A percentile compares a stretch with the other conserved stretches of the same genome.
Evolutionary conservation across 306 rosid genomes (phyloP).

Genomic region (Cicer yamashitae): DNA sequence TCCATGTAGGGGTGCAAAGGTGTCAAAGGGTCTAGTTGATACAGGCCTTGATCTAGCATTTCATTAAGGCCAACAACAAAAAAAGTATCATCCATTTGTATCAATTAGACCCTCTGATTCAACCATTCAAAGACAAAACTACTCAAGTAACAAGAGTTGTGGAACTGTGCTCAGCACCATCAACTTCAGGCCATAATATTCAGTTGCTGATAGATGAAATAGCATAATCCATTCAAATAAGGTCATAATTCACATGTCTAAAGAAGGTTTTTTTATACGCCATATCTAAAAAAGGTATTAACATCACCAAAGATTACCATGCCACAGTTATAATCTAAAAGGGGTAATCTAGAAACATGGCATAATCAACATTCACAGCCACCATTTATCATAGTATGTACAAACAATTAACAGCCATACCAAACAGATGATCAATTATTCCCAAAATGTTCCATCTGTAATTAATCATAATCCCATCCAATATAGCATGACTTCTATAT

Average conservation of each 20-base stretch:
- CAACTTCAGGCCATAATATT: conserved; percentile 8
- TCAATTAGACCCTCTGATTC: too few relatives aligned
- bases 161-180: neutral
- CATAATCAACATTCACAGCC: conserved; percentile 38
- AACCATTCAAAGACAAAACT: too few relatives aligned
- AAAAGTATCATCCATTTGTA: too few relatives aligned
- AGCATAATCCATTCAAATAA: neutral
- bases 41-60: too few relatives aligned
- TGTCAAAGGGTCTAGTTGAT: too few relatives aligned
- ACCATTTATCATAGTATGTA: conserved; percentile 37
- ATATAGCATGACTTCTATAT: conserved; percentile 28
- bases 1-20: too few relatives aligned
- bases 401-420: conserved; percentile 41
- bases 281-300: conserved; percentile 6
- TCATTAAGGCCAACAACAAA: too few relatives aligned
- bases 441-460: conserved; percentile 14
- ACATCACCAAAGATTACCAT: conserved; percentile 18
- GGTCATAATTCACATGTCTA: conserved; percentile 10
- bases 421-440: conserved; percentile 37
- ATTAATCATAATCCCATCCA: conserved; percentile 11
- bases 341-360: conserved; percentile 4
- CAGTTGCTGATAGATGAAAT: neutral
- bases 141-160: neutral
- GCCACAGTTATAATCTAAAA: conserved; percentile 10
- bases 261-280: neutral